Evolutionary conservation across 2,329 filamentous ascomycete species (phyloP), one percentile per base, ranked within the genome.

Genomic region (Sporothrix protearum): DNA sequence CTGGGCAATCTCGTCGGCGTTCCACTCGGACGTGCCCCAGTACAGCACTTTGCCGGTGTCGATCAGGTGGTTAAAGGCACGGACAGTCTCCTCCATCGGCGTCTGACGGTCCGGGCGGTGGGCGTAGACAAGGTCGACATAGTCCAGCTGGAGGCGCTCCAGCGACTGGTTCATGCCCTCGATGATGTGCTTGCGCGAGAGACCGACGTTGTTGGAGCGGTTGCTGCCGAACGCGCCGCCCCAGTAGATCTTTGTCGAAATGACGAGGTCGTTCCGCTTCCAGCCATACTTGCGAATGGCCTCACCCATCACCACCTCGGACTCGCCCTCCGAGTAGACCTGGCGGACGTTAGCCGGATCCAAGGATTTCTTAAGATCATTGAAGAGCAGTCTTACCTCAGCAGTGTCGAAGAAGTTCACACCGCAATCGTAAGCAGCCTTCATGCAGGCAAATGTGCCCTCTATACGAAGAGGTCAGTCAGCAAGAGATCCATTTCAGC

Each of bases 21-120:
- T 84, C 89, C 89, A 92, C 79, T 91, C 89, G 1, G 88, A 90
- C 0, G 89, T 92, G 53, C 89, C 89, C 89, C 90, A 92, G 83
- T 92, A 92, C 74, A 92, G 85, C 0, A 89, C 88, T 81, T 91
- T 88, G 71, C 91, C 87, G 87, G 81, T 89, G 88, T 81, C 87
- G 75, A 82, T 86, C 73, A 80, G 79, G 77, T 81, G 82, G 75
- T 79, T 84, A 79, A 82, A 85, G 73, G 79, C 84, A 75, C 83
- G 84, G 69, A 91, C 88, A 53, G 88, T 86, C 79, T 90, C 88
- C 78, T 86, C 86, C 83, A 89, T 88, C 2, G 86, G 86, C 1
- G 87, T 88, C 70, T 82, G 82, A 25, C 80, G 79, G 74, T 90
- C 88, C 19, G 86, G 85, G 33, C 88, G 83, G 78, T 90, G 88